Conservation (phyloP, 1,284 basidiomycete species). For the Rhodotorula sp. region DNA sequence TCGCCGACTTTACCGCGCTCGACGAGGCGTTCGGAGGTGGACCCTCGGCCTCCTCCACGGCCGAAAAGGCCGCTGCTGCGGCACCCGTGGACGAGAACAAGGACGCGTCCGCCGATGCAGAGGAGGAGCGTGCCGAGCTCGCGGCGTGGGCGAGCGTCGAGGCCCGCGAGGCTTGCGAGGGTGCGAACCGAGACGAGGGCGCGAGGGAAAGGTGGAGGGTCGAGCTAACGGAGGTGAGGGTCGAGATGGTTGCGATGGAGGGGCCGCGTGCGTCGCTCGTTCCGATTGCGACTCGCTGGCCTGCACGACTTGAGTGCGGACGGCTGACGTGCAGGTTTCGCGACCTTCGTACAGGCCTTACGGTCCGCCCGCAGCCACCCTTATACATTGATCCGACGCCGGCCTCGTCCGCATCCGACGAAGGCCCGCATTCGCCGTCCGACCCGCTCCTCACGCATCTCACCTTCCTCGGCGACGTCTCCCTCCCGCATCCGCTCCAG, state of each 20-base stretch:
- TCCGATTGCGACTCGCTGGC: not conserved
- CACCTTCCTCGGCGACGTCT: constrained; percentile 30
- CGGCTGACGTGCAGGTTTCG: not conserved
- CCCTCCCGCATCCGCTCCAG: constrained; percentile 10
- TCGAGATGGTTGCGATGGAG: constrained; percentile 31
- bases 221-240: constrained; percentile 32
- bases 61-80: not conserved
- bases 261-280: constrained; percentile 23
- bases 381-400: constrained; percentile 15
- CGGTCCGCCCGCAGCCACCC: constrained; percentile 24
- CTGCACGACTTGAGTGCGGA: too few species aligned
- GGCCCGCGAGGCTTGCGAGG: not conserved
- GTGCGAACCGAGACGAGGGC: not conserved
- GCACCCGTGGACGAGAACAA: not conserved
- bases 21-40: constrained; percentile 31
- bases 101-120: not conserved
- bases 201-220: constrained; percentile 14
- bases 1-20: constrained; percentile 27
- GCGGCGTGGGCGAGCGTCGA: not conserved
- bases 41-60: not conserved
- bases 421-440: not conserved
- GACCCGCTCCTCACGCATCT: constrained; percentile 23
- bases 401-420: not conserved
- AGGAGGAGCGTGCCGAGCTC: not conserved
- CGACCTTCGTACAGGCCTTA: constrained; percentile 6